These are phyloP conservation scores for Iberis pinnata DNA, from an alignment of 345 rosid genomes.

Conservation along the genomic window DNA sequence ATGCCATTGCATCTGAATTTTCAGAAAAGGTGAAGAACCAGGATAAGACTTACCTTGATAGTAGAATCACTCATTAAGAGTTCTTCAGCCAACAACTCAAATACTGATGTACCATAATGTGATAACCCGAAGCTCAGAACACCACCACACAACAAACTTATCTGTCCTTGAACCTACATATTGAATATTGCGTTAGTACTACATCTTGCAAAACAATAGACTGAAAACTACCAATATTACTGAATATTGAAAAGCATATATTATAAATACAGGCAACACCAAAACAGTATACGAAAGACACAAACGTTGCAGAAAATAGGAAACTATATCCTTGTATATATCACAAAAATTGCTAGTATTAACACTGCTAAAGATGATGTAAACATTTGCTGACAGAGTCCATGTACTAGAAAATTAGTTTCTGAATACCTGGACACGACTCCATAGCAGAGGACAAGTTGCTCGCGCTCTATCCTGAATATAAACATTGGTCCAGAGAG, in stretches of 20 bases:
- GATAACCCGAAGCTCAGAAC: slow-evolving; percentile 85
- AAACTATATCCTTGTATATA: too few species aligned
- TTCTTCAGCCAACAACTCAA: slow-evolving; percentile 94
- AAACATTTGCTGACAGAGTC: slow-evolving; percentile 9
- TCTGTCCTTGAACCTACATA: slow-evolving; percentile 89
- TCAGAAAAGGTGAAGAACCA: slow-evolving; percentile 2
- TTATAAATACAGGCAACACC: slow-evolving; percentile 1
- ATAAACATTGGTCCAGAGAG: slow-evolving; percentile 90
- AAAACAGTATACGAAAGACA: slow-evolving; percentile 2
- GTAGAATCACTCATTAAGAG: slow-evolving; percentile 92
- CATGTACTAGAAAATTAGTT: slow-evolving; percentile 9
- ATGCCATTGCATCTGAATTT: slow-evolving; percentile 31
- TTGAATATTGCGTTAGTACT: slow-evolving; percentile 24
- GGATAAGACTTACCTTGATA: slow-evolving; percentile 50
- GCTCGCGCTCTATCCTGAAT: slow-evolving; percentile 82
- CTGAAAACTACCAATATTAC: slow-evolving; percentile 2
- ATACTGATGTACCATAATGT: slow-evolving; percentile 88
- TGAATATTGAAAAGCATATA: background rate
- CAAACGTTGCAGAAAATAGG: too few species aligned
- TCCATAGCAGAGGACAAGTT: slow-evolving; percentile 95
- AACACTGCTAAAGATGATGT: background rate
- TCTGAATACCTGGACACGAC: slow-evolving; percentile 90
- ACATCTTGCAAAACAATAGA: slow-evolving; percentile 23
- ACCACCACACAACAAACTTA: slow-evolving; percentile 66
- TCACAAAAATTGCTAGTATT: slow-evolving; percentile 8